Evolutionary conservation across 1,284 basidiomycete species (phyloP), one percentile per base, ranked within the genome.

Genomic region (Microstroma glucosiphilum): DNA sequence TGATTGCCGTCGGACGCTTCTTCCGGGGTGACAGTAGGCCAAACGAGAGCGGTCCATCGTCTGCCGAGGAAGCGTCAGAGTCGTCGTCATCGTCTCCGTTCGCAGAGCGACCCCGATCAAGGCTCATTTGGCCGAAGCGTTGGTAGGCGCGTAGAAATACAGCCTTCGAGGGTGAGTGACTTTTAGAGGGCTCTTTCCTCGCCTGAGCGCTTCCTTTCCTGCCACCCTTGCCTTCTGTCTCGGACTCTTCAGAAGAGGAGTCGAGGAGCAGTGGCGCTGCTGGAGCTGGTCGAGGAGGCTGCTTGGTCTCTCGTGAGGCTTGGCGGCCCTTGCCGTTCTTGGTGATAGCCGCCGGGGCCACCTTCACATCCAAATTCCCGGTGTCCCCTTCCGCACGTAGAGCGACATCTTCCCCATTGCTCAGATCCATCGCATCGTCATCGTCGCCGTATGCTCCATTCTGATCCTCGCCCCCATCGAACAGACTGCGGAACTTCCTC

Each of bases 241-340:
- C 51, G 26, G 21, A 54, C 13, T 54, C 51, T 15, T 54, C 51
- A 21, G 51, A 54, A 15, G 51, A 54, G 51, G 26, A 54, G 51
- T 54, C 51, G 21, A 19, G 17, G 25, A 54, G 51, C 21, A 26
- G 7, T 11, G 26, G 21, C 51, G n/a, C 13, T 19, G 51, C 51
- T 54, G 51, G 21, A 37, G 30, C 30, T 48, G 43, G 43, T 12
- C 15, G 3, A 4, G 43, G 15, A 12, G 21, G 17, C 17, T 6
- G 43, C 43, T 17, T 48, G 17, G 17, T 6, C 15, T 17, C 17
- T 12, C 43, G 43, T 48, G 15, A 17, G 4, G 43, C 21, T 21
- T 48, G 4, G 43, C 17, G 3, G 21, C 15, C 43, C 15, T n/a
- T 21, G 15, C 4, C 43, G 12, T 3, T 21, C 15, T 48, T 17